phyloP scores from a whole-genome alignment of 495 filamentous ascomycete genomes.

The Aspergillus taichungensis region DNA sequence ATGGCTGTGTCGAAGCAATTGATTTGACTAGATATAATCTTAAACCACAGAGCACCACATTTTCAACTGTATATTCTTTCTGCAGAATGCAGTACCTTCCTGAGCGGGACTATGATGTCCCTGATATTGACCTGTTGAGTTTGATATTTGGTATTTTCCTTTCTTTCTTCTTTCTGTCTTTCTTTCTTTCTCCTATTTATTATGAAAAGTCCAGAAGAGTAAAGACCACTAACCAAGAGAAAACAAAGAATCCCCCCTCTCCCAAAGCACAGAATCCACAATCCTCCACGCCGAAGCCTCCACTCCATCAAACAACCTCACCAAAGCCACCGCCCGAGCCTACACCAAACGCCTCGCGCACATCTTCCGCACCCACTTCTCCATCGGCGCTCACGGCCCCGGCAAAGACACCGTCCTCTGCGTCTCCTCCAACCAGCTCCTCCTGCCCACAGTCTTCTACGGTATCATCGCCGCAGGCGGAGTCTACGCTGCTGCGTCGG shows the following conservation, averaged over 20 bases:
- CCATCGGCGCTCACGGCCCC: constrained; percentile 1
- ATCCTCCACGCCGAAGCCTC: constrained; percentile 11
- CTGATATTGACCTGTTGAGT: constrained; percentile 6
- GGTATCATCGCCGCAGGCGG: constrained; percentile 10
- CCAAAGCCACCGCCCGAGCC: constrained; percentile 6
- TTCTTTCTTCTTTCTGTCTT: background rate
- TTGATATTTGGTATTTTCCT: constrained; percentile 8
- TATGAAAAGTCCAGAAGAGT: too few species aligned
- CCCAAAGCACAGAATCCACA: constrained; percentile 5
- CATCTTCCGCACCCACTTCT: constrained; percentile 6
- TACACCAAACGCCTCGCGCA: constrained; percentile 6
- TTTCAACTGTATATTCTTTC: background rate
- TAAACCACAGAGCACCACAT: background rate
- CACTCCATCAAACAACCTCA: constrained; percentile 7
- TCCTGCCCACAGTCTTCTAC: constrained; percentile 6
- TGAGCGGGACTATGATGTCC: constrained; percentile 9
- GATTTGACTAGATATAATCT: too few species aligned
- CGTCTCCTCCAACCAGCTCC: constrained; percentile 9
- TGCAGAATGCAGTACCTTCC: constrained; percentile 9
- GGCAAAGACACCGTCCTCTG: constrained; percentile 10
- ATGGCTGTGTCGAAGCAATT: too few species aligned
- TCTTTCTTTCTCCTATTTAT: too few species aligned
- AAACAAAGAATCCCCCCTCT: constrained; percentile 4
- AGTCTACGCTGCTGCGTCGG: constrained; percentile 9
- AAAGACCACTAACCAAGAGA: background rate